Evolutionary conservation across 352 stramenopile species (phyloP), one percentile per base, ranked within the genome.

Genomic region (Pythium vanterpoolii): DNA sequence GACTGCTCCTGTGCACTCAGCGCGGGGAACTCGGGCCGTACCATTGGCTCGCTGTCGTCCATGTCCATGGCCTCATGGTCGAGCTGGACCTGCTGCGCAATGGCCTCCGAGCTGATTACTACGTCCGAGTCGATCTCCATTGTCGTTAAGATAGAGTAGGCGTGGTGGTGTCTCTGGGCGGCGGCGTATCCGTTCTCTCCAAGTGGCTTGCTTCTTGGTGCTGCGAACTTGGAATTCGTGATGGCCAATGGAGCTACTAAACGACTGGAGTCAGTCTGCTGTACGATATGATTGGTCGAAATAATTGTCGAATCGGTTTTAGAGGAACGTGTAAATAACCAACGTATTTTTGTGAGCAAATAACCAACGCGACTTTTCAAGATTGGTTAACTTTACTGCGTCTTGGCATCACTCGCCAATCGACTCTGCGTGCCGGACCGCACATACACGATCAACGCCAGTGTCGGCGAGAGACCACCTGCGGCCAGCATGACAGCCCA

Each of bases 111-210:
- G 60, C 60, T 74, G 64, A 92, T 83, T 47, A 89, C 71, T 47
- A 90, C 63, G 60, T 90, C 79, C 39, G 78, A 87, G 60, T 92
- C 83, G 26, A 92, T 72, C 52, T 92, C 78, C 83, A 92, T 89
- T 40, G 24, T 56, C 34, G 21, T 40, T 36, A 23, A 21, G n/a
- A n/a, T n/a, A n/a, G n/a, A n/a, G n/a, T 34, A 19, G 34, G 60
- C 14, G 42, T 50, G 34, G 28, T 44, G 10, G 24, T 21, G n/a
- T 56, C 33, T 39, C 45, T 71, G 52, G 28, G 55, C 26, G 0
- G 36, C 16, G 43, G 10, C 31, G 42, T 53, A 14, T 42, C 19
- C 33, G 27, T 52, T 24, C 13, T 60, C n/a, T n/a, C 49, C 5
- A 58, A 62, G 54, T 58, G 60, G 52, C 45, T 62, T 60, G 40